Evolutionary conservation across 345 rosid species (phyloP).

Genomic region (Moricandia arvensis): DNA sequence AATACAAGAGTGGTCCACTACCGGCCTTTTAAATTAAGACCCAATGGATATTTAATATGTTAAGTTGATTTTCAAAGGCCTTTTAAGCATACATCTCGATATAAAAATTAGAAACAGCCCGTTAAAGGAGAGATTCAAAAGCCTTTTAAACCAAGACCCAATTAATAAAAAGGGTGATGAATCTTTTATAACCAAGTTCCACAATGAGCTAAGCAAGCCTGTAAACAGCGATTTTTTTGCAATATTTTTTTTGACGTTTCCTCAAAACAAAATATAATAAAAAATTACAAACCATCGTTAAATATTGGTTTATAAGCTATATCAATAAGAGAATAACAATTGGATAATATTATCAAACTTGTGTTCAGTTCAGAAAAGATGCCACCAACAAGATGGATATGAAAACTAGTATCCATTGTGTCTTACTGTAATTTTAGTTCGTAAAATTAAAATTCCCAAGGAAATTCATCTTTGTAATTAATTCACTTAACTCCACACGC

Average conservation of each 20-base stretch:
- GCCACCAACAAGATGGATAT: slow-evolving; percentile 1
- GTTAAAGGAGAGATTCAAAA: background rate
- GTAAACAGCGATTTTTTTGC: background rate
- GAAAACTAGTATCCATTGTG: background rate
- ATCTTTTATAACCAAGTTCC: background rate
- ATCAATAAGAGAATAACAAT: background rate
- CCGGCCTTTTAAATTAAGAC: background rate
- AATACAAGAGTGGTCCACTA: background rate
- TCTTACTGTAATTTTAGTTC: background rate
- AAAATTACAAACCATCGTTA: background rate
- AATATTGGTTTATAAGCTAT: background rate
- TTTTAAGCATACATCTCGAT: background rate
- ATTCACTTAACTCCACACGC: slow-evolving; percentile 34
- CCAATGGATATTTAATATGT: too few species aligned
- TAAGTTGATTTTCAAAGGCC: background rate
- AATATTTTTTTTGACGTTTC: background rate
- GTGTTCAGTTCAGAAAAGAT: background rate
- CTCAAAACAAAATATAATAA: background rate
- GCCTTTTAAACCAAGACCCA: background rate
- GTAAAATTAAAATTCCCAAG: background rate
- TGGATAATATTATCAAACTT: background rate
- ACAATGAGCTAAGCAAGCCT: background rate
- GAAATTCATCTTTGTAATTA: slow-evolving; percentile 21
- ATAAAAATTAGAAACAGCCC: background rate
- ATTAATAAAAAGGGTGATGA: background rate